Percentiles rank a stretch among this genome's conserved stretches.
phyloP scores from a whole-genome alignment of 2,329 filamentous ascomycete species.

The Aureobasidium subglaciale region DNA sequence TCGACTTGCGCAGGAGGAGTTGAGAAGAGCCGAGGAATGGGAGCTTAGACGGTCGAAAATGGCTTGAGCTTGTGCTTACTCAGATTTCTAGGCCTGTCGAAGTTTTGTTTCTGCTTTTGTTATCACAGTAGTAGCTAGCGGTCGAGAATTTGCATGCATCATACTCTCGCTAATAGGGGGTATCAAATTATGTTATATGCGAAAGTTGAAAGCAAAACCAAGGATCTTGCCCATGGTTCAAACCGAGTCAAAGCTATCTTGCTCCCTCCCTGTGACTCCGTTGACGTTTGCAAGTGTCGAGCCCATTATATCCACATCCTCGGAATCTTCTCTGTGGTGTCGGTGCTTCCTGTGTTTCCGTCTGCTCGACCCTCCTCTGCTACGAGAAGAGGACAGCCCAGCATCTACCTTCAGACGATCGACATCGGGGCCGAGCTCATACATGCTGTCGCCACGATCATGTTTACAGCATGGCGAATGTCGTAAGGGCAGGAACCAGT shows the following conservation, averaged over 20 bases:
- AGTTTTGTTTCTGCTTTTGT: background rate
- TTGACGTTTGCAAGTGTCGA: conserved; percentile 10
- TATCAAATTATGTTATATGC: conserved; percentile 1
- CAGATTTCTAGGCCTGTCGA: too few species aligned
- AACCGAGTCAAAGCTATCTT: background rate
- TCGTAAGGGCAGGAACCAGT: conserved; percentile 76
- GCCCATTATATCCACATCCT: conserved; percentile 6
- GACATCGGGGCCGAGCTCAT: conserved; percentile 29
- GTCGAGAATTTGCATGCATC: too few species aligned
- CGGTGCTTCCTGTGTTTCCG: background rate
- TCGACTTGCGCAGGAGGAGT: conserved; percentile 26
- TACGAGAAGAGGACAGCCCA: conserved; percentile 16
- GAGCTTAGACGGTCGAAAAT: conserved; percentile 28
- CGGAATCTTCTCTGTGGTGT: background rate
- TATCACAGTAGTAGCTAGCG: too few species aligned
- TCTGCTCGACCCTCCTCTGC: background rate
- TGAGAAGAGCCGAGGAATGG: conserved; percentile 28
- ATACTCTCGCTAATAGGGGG: background rate
- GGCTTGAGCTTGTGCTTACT: conserved; percentile 12
- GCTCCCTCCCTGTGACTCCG: background rate
- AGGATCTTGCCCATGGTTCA: background rate
- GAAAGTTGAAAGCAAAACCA: background rate
- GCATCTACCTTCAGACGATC: conserved; percentile 27
- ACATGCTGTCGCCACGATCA: conserved; percentile 25
- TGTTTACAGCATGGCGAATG: conserved; percentile 68